These are phyloP conservation scores for Neofusicoccum ribis DNA, from an alignment of 2,329 filamentous ascomycete genomes.

Conservation along the genomic window DNA sequence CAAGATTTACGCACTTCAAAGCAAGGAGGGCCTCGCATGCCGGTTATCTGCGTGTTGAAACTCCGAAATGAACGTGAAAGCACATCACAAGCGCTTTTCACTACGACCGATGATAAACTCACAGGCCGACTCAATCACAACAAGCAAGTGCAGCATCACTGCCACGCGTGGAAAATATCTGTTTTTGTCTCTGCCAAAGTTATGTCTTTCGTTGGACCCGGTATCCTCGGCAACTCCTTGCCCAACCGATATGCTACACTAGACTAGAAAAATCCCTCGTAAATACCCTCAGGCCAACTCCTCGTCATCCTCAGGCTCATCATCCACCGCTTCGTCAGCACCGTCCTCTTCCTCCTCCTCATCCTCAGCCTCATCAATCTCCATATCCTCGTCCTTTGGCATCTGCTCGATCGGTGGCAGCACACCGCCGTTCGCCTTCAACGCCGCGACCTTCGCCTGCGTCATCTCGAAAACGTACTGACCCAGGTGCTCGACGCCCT, in stretches of 20 bases:
- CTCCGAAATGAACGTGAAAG: too few species aligned
- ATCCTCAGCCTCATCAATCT: conserved; percentile 35
- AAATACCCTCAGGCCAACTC: neutral
- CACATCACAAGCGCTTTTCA: too few species aligned
- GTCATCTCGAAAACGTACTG: conserved; percentile 98
- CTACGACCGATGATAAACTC: too few species aligned
- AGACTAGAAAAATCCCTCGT: too few species aligned
- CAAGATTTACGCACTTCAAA: too few species aligned
- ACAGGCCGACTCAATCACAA: neutral
- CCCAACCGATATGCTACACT: too few species aligned
- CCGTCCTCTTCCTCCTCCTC: conserved; percentile 26
- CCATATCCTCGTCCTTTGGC: conserved; percentile 29
- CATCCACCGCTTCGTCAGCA: conserved; percentile 64
- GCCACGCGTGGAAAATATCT: neutral
- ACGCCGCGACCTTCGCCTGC: conserved; percentile 63
- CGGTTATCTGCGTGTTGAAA: too few species aligned
- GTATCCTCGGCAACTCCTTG: too few species aligned
- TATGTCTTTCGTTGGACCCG: too few species aligned
- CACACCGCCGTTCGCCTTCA: conserved; percentile 47
- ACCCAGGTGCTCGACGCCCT: conserved; percentile 88
- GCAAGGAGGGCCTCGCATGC: too few species aligned
- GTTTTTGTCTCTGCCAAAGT: too few species aligned
- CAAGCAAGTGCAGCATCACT: conserved; percentile 4
- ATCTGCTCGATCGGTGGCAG: conserved; percentile 36
- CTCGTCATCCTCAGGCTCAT: conserved; percentile 40